These are phyloP conservation scores for Penicillium paxilli DNA, from an alignment of 495 filamentous ascomycete genomes.

Conservation along the genomic window DNA sequence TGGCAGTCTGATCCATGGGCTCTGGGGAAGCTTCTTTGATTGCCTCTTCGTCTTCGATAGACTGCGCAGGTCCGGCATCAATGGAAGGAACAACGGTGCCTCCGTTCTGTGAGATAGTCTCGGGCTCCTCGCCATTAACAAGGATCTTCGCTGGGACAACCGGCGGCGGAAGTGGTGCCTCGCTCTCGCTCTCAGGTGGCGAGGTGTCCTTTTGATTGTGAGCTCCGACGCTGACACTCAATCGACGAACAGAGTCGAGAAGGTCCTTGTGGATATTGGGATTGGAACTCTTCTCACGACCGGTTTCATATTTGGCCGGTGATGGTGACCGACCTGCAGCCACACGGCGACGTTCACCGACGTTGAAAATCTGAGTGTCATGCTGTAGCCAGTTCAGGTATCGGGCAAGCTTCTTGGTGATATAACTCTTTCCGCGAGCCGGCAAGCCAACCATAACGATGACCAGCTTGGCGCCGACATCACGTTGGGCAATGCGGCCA, in stretches of 20 bases:
- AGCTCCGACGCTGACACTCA: constrained; percentile 43
- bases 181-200: constrained; percentile 29
- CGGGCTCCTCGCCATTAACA: constrained; percentile 46
- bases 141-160: constrained; percentile 48
- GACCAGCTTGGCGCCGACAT: constrained; percentile 93
- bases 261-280: constrained; percentile 40
- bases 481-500: constrained; percentile 84
- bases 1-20: constrained; percentile 81
- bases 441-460: constrained; percentile 98
- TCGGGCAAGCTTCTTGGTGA: constrained; percentile 94
- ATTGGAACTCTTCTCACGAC: constrained; percentile 22
- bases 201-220: constrained; percentile 18
- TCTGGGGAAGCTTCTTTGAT: constrained; percentile 43
- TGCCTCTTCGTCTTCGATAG: constrained; percentile 19
- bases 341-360: constrained; percentile 84
- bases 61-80: constrained; percentile 20
- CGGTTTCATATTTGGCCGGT: constrained; percentile 24
- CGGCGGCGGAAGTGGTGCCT: constrained; percentile 33
- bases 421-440: constrained; percentile 94
- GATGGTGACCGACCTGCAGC: constrained; percentile 62
- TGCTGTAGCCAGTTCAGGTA: constrained; percentile 98
- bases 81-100: constrained; percentile 32
- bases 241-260: constrained; percentile 42
- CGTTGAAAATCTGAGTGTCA: constrained; percentile 93
- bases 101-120: constrained; percentile 25